These are phyloP conservation scores for Fusarium neocosmosporiellum DNA, from an alignment of 2,329 filamentous ascomycete genomes.

Conservation along the genomic window DNA sequence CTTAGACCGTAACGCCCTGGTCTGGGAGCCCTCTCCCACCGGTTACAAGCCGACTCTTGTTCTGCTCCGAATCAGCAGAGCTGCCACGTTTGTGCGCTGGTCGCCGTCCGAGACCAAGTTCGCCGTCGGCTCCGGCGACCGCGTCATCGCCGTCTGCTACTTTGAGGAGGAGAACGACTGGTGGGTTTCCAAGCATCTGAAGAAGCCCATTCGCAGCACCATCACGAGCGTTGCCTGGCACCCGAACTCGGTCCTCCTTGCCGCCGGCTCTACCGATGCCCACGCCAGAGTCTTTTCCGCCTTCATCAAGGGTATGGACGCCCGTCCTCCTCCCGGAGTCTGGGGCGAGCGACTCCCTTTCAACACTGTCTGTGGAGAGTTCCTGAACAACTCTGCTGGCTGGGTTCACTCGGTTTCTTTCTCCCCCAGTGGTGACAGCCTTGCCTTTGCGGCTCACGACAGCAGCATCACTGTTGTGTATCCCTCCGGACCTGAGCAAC, in stretches of 20 bases:
- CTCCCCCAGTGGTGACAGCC: constrained; percentile 90
- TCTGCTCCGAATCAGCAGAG: constrained; percentile 94
- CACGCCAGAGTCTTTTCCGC: constrained; percentile 94
- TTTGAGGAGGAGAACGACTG: constrained; percentile 99
- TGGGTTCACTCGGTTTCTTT: constrained; percentile 97
- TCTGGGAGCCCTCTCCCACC: constrained; percentile 93
- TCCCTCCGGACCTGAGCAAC: constrained; percentile 88
- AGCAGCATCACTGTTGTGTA: constrained; percentile 98
- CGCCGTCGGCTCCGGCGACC: constrained; percentile 93
- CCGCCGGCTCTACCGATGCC: constrained; percentile 95
- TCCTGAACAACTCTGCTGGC: constrained; percentile 92
- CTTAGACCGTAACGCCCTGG: constrained; percentile 93
- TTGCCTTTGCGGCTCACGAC: constrained; percentile 95
- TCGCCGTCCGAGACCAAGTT: constrained; percentile 97
- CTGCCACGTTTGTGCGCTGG: constrained; percentile 97
- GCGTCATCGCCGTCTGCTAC: constrained; percentile 96
- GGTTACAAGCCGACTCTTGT: constrained; percentile 98
- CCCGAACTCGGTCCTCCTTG: constrained; percentile 94
- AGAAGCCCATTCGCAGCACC: constrained; percentile 98
- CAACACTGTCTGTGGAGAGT: constrained; percentile 98
- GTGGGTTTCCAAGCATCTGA: constrained; percentile 99
- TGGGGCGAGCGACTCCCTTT: constrained; percentile 98
- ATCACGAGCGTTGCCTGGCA: constrained; percentile 97
- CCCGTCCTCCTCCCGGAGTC: constrained; percentile 83
- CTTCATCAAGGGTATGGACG: constrained; percentile 96